Base-by-base conservation (phyloP, 2,329 filamentous ascomycete species). In the Talaromyces sp. region DNA sequence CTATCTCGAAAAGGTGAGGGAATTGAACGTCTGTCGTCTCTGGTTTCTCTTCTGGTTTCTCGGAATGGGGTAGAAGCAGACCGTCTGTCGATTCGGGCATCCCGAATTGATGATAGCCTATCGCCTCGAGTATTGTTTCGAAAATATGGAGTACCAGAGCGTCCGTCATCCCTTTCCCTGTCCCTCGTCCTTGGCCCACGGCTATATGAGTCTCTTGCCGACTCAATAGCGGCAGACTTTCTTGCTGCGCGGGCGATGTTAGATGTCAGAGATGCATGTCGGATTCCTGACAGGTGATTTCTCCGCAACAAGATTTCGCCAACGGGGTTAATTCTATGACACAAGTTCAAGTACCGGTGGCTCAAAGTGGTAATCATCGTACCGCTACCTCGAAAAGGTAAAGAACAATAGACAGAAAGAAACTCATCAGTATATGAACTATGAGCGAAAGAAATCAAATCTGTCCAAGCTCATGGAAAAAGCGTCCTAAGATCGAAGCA, bases 171-270 rank as follows among this genome's bases (percentile, higher is more conserved):
- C 23, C 44, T 48, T 9, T 46, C 56, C 6, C 39, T 28, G 6
- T 28, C 28, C 28, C 5, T 54, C 16, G 11, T 39, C 6, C 39
- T 40, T 40, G 39, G 40, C 25, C 16, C 16, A 7, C 60, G 52
- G 11, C 11, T 23, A 18, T 39, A 50, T 31, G 39, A 50, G 1
- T 57, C 52, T 35, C 50, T 48, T 46, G 25, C 40, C 54, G 59
- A 37, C 56, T 67, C 42, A 48, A 54, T 12, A 48, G 61, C 61
- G 23, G 54, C 68, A 12, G 67, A 84, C 74, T 73, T 78, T 70
- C 86, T 84, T 61, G 91, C 80, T 14, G 89, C 89, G 52, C 83
- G 81, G 67, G 86, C 84, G 69, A 92, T 92, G 48, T 88, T 88
- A 9, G 88, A 89, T 64, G 81, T 84, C 44, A 91, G 81, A 46